phyloP scores from a whole-genome alignment of 2,329 filamentous ascomycete genomes.

The Shiraia sp. region DNA sequence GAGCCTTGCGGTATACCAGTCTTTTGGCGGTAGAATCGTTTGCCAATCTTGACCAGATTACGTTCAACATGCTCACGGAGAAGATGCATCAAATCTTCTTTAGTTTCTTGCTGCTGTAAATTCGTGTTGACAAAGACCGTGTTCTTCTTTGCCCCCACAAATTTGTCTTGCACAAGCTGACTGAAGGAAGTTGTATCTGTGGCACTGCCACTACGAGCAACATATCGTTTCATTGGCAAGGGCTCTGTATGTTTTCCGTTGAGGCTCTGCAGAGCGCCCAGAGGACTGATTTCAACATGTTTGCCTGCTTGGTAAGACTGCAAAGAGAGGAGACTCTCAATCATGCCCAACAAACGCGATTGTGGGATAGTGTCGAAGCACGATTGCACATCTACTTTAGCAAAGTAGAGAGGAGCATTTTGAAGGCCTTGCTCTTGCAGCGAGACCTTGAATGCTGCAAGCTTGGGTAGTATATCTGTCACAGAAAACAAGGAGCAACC shows the following conservation, averaged over 20 bases:
- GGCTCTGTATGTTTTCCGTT: constrained; percentile 33
- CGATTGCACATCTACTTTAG: constrained; percentile 86
- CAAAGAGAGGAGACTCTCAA: constrained; percentile 61
- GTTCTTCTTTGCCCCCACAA: constrained; percentile 51
- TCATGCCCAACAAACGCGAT: constrained; percentile 67
- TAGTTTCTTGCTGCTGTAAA: constrained; percentile 60
- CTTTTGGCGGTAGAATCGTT: constrained; percentile 85
- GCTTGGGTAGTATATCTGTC: constrained; percentile 73
- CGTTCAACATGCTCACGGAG: constrained; percentile 78
- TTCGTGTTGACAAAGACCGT: constrained; percentile 78
- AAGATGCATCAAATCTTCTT: constrained; percentile 67
- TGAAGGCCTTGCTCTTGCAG: constrained; percentile 45
- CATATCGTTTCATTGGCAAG: constrained; percentile 44
- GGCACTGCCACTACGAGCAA: constrained; percentile 44
- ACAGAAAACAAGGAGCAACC: constrained; percentile 82
- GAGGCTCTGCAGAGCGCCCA: constrained; percentile 39
- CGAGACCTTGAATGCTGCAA: constrained; percentile 69
- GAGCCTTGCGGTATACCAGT: constrained; percentile 92
- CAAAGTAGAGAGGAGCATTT: constrained; percentile 71
- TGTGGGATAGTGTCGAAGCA: constrained; percentile 98
- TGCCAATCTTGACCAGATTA: constrained; percentile 87
- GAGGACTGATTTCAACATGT: constrained; percentile 71
- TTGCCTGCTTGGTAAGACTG: constrained; percentile 71
- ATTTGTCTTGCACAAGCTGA: constrained; percentile 33
- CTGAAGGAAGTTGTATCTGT: constrained; percentile 38